These are phyloP conservation scores for Biscogniauxia sp. DNA, from an alignment of 2,329 filamentous ascomycete species.

Conservation along the genomic window DNA sequence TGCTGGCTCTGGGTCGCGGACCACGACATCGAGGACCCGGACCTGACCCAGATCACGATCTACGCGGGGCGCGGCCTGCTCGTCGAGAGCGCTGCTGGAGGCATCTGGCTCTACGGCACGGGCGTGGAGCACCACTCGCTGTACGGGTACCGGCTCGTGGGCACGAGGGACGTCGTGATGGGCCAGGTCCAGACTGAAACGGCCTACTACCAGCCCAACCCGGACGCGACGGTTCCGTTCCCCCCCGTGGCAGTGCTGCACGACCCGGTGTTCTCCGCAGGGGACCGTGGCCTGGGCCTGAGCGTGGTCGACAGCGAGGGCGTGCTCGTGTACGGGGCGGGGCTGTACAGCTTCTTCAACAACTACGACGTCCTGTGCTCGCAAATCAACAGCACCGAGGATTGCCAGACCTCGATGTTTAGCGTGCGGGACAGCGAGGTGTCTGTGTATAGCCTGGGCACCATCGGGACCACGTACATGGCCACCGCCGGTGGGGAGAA, in stretches of 20 bases:
- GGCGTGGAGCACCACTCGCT: slow-evolving; percentile 63
- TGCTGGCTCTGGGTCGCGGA: slow-evolving; percentile 44
- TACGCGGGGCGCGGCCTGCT: slow-evolving; percentile 50
- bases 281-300: slow-evolving; percentile 63
- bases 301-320: slow-evolving; percentile 56
- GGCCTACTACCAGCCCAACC: slow-evolving; percentile 69
- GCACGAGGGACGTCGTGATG: slow-evolving; percentile 60
- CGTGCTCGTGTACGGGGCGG: slow-evolving; percentile 60
- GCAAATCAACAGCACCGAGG: background rate
- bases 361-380: slow-evolving; percentile 3
- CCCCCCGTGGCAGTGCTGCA: slow-evolving; percentile 38
- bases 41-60: slow-evolving; percentile 44
- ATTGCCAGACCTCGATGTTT: slow-evolving; percentile 2
- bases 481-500: slow-evolving; percentile 1
- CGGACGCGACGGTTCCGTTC: slow-evolving; percentile 58
- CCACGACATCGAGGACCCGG: slow-evolving; percentile 50
- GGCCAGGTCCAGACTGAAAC: slow-evolving; percentile 68
- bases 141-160: slow-evolving; percentile 67
- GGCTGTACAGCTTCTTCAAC: slow-evolving; percentile 31
- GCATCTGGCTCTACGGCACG: slow-evolving; percentile 63
- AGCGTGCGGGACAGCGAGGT: background rate
- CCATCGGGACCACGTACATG: slow-evolving; percentile 8
- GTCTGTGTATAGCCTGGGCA: slow-evolving; percentile 2
- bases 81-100: slow-evolving; percentile 43
- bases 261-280: slow-evolving; percentile 35